Base-by-base conservation (phyloP, 2,329 filamentous ascomycete genomes). In the Microcera coccophila region DNA sequence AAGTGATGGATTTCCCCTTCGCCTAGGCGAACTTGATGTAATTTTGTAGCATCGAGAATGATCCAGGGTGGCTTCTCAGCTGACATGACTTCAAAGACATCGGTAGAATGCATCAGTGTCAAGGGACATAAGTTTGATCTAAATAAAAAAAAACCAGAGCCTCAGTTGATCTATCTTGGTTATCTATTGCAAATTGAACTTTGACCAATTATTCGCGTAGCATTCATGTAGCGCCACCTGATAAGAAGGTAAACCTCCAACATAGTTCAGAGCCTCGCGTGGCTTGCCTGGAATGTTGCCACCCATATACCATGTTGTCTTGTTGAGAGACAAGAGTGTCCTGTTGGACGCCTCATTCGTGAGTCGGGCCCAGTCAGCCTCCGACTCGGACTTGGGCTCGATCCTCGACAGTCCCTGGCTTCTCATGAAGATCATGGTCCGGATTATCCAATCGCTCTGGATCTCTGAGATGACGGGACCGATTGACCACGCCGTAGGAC, bases 371-470 rank as follows among this genome's bases (percentile, higher is more conserved):
- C 76, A 82, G 4, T 62, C 54, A 4, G 68, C 56, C 7, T 71
- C 65, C 0, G 71, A 70, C 31, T 75, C 71, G 0, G 48, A 28
- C 28, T 66, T 71, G 0, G 75, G 66, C 45, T 81, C 70, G 41
- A 82, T 71, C 40, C 71, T 74, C 50, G 70, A 72, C 55, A 79
- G 64, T 1, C 60, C 56, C 31, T 74, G 63, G 2, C 53, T 49
- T 49, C 68, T 59, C 49, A 79, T 73, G 56, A 76, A 69, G 26
- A 66, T 60, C 41, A 82, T 75, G 33, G 60, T 58, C 36, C 76
- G 70, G 14, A 67, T 64, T 41, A 81, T 73, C 76, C 75, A 82
- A 0, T 74, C 64, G 2, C 76, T 78, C 51, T 83, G 79, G 1
- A 77, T 54, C 47, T 81, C 75, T 7, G 75, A 70, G 2, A 66